phyloP scores from a whole-genome alignment of 768 basidiomycete species.

The Pleurotus tuoliensis region DNA sequence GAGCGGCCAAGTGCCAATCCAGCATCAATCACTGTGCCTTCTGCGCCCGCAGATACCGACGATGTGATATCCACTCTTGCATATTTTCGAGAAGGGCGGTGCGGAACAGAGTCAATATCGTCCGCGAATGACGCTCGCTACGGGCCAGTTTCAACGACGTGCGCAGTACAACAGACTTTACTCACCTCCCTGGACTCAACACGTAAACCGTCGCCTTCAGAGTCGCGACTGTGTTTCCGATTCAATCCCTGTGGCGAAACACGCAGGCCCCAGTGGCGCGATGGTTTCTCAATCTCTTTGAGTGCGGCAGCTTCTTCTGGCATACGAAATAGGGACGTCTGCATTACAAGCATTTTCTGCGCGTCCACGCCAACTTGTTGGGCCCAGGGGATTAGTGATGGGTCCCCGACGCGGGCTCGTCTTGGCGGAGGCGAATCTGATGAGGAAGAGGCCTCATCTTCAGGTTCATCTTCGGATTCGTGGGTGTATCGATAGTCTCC shows the following conservation, averaged over 20 bases:
- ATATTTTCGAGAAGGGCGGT: conserved; percentile 78
- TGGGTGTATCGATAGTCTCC: conserved; percentile 44
- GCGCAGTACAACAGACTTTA: conserved; percentile 6
- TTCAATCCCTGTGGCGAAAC: conserved; percentile 35
- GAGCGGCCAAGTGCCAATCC: conserved; percentile 84
- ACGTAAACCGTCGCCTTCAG: conserved; percentile 66
- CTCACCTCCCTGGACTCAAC: conserved; percentile 59
- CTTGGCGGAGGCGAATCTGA: conserved; percentile 31
- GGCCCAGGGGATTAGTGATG: conserved; percentile 66
- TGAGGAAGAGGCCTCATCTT: conserved; percentile 14
- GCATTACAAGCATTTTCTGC: conserved; percentile 92
- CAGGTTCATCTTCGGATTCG: conserved; percentile 29
- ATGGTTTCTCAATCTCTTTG: conserved; percentile 39
- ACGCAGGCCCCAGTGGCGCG: conserved; percentile 21
- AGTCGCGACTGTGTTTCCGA: conserved; percentile 76
- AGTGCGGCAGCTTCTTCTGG: conserved; percentile 71
- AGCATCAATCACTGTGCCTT: conserved; percentile 71
- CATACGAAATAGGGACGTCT: conserved; percentile 77
- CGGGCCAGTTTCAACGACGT: conserved; percentile 5
- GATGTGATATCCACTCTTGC: conserved; percentile 66
- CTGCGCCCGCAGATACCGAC: conserved; percentile 60
- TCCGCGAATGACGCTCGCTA: conserved; percentile 81
- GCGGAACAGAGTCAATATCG: conserved; percentile 60
- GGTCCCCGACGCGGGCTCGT: conserved; percentile 28
- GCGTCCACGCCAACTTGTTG: conserved; percentile 74